Conservation (phyloP, 352 stramenopile genomes). For the Phytophthora colocasiae region DNA sequence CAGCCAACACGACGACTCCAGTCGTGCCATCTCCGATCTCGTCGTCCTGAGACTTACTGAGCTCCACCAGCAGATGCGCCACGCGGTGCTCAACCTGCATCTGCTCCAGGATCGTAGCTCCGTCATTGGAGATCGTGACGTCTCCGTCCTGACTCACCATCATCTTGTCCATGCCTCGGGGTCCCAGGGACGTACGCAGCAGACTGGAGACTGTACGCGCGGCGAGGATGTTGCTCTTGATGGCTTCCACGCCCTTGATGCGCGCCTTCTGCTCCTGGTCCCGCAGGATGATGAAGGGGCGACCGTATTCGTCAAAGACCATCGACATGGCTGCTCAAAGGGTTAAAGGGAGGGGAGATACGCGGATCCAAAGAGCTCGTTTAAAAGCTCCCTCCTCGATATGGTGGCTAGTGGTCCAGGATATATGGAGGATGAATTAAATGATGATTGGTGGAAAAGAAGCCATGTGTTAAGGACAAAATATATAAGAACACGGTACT, state of each 20-base stretch:
- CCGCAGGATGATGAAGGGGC: constrained; percentile 99
- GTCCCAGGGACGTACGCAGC: constrained; percentile 97
- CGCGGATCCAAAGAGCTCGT: neutral
- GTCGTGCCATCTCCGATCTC: constrained; percentile 99
- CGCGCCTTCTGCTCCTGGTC: constrained; percentile 99
- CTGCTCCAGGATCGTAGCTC: constrained; percentile 99
- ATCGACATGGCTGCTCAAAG: constrained; percentile 80
- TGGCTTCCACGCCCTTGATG: constrained; percentile 98
- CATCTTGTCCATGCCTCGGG: constrained; percentile 99
- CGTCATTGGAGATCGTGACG: constrained; percentile 99
- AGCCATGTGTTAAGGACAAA: too few relatives aligned
- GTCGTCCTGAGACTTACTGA: constrained; percentile 99
- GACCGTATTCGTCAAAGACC: constrained; percentile 99
- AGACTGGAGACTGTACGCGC: constrained; percentile 97
- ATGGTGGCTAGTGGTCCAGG: neutral
- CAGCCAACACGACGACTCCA: constrained; percentile 98
- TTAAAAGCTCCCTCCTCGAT: constrained; percentile 1
- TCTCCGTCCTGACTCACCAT: constrained; percentile 99
- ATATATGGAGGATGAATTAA: too few relatives aligned
- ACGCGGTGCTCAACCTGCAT: constrained; percentile 99
- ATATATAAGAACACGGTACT: too few relatives aligned
- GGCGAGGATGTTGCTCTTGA: constrained; percentile 99
- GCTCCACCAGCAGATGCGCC: constrained; percentile 98
- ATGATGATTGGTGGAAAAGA: too few relatives aligned
- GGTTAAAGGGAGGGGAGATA: neutral